Percentiles rank a stretch among this genome's conserved stretches.
phyloP scores from a whole-genome alignment of 306 rosid genomes.

The Medicago ruthenica region DNA sequence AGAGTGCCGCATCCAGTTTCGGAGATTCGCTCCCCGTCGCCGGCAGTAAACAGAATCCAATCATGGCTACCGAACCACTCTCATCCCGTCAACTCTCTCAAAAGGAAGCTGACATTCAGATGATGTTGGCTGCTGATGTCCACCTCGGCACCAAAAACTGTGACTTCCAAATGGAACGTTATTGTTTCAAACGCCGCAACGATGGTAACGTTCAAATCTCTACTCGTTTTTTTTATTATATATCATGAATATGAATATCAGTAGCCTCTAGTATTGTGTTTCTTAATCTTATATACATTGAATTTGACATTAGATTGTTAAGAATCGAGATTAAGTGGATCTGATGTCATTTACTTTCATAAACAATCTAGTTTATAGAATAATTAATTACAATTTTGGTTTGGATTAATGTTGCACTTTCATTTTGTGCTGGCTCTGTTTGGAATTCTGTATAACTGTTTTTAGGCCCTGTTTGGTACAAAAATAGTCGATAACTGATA shows the following conservation, averaged over 20 bases:
- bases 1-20: not conserved
- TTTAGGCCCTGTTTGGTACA: not conserved
- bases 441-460: not conserved
- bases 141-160: slow-evolving; percentile 91
- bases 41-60: not conserved
- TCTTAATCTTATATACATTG: no score
- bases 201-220: slow-evolving; percentile 58
- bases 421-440: not conserved
- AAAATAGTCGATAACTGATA: no score
- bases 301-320: not conserved
- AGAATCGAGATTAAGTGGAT: not conserved
- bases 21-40: not conserved
- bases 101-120: slow-evolving; percentile 84
- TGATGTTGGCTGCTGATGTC: slow-evolving; percentile 90
- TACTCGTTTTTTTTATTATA: not conserved
- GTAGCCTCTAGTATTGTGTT: not conserved
- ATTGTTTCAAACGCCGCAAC: slow-evolving; percentile 84
- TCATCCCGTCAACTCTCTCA: slow-evolving; percentile 74
- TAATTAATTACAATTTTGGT: not conserved
- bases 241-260: not conserved
- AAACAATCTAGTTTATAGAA: not conserved
- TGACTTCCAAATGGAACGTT: slow-evolving; percentile 89
- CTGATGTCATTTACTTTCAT: not conserved
- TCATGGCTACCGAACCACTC: slow-evolving; percentile 36
- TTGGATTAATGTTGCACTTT: not conserved